Evolutionary conservation across 2,329 filamentous ascomycete genomes (phyloP), one percentile per base, ranked within the genome.

Genomic region (Trichoderma gracile): DNA sequence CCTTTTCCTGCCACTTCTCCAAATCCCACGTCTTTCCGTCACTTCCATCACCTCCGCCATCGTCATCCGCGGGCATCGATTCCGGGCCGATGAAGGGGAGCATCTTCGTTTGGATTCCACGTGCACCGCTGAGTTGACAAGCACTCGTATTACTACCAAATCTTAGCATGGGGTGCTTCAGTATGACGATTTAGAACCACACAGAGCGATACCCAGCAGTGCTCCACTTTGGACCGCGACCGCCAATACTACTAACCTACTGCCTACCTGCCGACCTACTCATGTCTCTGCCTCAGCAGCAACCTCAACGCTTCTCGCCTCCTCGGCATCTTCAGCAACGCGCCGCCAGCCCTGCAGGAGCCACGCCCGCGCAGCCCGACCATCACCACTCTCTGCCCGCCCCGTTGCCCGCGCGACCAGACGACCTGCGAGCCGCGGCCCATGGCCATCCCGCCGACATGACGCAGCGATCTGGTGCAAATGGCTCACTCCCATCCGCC

Each of bases 391-490:
- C 67, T 66, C 68, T 68, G 63, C 55, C 25, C 65, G 55, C 68
- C 68, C 65, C 67, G 67, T 65, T 67, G 64, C 70, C 67, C 67
- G 68, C 71, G 69, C 69, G 66, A 64, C 67, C 64, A 53, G 67
- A 67, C 66, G 58, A 70, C 60, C 63, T 61, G 33, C 65, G 58
- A 63, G 63, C 67, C 63, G 64, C 66, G 67, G 55, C 65, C 58
- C 69, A 67, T 68, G 69, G 72, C 66, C 66, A 52, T 68, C 60
- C 64, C 21, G 67, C 71, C 59, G 67, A 68, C 63, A 77, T 77
- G 76, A 73, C 74, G 67, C 69, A 71, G 64, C 71, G 72, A 71
- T 70, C 73, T 47, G 75, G 75, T 58, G 65, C 71, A 59, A 75
- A 75, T 68, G 73, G 71, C 58, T 73, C 71, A 63, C 69, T 71